Evolutionary conservation across 2,329 filamentous ascomycete species (phyloP).

Genomic region (Elsinoe fawcettii): DNA sequence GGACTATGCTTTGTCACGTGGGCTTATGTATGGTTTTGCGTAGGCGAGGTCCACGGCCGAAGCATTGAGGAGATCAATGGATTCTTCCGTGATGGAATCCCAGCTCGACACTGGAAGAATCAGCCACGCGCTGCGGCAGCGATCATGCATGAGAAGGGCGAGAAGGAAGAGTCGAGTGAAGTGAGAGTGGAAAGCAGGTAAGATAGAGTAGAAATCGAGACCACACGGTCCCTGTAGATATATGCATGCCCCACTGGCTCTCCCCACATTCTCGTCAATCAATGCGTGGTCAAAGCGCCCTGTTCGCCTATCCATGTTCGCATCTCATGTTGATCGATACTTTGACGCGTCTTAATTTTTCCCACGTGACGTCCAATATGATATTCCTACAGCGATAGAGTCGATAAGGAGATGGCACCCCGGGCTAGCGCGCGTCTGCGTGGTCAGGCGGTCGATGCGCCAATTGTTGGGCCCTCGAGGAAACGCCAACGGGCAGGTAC

Average conservation of each 20-base stretch:
- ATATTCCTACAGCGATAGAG: background rate
- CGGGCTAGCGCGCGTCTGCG: background rate
- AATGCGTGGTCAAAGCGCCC: background rate
- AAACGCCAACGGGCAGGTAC: background rate
- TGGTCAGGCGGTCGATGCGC: background rate
- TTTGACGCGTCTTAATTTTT: background rate
- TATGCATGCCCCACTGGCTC: background rate
- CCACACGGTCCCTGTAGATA: background rate
- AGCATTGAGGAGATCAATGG: background rate
- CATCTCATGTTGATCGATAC: background rate
- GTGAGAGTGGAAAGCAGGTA: background rate
- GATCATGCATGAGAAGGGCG: too few species aligned
- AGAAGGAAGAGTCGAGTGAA: background rate
- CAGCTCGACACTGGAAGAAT: background rate
- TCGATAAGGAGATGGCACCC: background rate
- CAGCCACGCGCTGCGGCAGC: background rate
- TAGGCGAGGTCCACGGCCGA: background rate
- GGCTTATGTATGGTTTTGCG: background rate
- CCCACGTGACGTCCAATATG: too few species aligned
- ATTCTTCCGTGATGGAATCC: background rate
- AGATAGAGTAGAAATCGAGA: background rate
- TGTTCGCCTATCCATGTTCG: background rate
- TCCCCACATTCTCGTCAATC: background rate
- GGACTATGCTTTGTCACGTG: background rate
- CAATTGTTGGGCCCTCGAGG: background rate